Conservation (phyloP, 345 rosid genomes). For the Rubroshorea leprosula region DNA sequence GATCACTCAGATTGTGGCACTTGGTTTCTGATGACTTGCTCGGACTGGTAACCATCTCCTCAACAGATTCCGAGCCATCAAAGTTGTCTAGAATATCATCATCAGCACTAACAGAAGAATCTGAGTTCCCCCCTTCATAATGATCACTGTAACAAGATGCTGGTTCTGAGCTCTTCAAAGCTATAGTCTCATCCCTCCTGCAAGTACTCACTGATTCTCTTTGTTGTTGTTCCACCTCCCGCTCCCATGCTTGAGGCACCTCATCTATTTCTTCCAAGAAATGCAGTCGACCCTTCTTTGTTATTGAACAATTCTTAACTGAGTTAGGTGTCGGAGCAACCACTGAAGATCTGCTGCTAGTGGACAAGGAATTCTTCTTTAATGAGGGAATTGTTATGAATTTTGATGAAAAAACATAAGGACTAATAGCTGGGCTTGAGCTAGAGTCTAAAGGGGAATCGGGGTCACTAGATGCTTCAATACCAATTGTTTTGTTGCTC, state of each 20-base stretch:
- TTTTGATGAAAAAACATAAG: slow-evolving; percentile 24
- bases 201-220: slow-evolving; percentile 20
- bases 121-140: slow-evolving; percentile 18
- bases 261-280: slow-evolving; percentile 30
- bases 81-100: slow-evolving; percentile 15
- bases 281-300: slow-evolving; percentile 26
- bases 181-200: slow-evolving; percentile 24
- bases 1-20: slow-evolving; percentile 21
- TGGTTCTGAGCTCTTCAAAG: slow-evolving; percentile 25
- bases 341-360: slow-evolving; percentile 26
- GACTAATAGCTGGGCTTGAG: too few species aligned
- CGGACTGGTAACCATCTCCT: slow-evolving; percentile 20
- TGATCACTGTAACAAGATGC: slow-evolving; percentile 13
- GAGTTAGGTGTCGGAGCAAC: too few species aligned
- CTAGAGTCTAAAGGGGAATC: slow-evolving; percentile 17
- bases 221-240: slow-evolving; percentile 44
- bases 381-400: too few species aligned
- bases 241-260: slow-evolving; percentile 22
- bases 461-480: slow-evolving; percentile 18
- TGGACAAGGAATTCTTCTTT: slow-evolving; percentile 32
- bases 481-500: slow-evolving; percentile 29
- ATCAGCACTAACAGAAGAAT: slow-evolving; percentile 35
- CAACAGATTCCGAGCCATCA: slow-evolving; percentile 30
- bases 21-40: slow-evolving; percentile 28
- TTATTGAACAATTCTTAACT: slow-evolving; percentile 24